Evolutionary conservation across 2,329 filamentous ascomycete genomes (phyloP), one percentile per base, ranked within the genome.

Genomic region (Arthroderma sp.): DNA sequence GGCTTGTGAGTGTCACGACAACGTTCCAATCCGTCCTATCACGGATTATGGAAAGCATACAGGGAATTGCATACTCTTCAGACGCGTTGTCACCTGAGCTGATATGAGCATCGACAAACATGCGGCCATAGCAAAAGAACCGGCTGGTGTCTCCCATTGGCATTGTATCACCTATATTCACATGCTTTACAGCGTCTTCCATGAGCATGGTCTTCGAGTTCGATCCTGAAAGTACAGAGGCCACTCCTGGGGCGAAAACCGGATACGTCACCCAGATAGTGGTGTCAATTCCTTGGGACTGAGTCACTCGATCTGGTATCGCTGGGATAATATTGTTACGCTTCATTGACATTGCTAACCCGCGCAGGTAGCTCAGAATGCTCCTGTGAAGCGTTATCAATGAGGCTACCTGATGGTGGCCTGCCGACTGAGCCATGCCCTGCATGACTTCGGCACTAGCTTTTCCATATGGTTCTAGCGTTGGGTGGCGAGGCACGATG

Each of bases 221-320:
- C 57, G 69, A 72, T 9, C 82, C 82, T 29, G 81, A 79, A 2
- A 93, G 69, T 2, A 88, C 73, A 7, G 80, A 76, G 10, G 78
- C 68, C 46, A 86, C 77, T 54, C 89, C 83, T 11, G 83, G 74
- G 27, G 80, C 80, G 50, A 89, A 73, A 6, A 72, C 66, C 0
- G 86, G 85, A 55, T 93, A 91, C 45, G 80, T 74, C 10, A 88
- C 59, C 86, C 86, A 94, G 34, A 94, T 82, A 0, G 76, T 78
- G 44, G 84, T 84, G 57, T 94, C 83, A 49, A 89, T 79, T 1
- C 80, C 78, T 55, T 86, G 83, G 1, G 82, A 82, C n/a, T 37
- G 80, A 10, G 42, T 74, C 0, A 77, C 68, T 40, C 81, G 76
- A 44, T 81, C 74, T 0, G 81, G 75, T 42, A 70, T 61, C 1